phyloP scores from a whole-genome alignment of 78 protist genomes.

The Tieghemostelium lacteum region DNA sequence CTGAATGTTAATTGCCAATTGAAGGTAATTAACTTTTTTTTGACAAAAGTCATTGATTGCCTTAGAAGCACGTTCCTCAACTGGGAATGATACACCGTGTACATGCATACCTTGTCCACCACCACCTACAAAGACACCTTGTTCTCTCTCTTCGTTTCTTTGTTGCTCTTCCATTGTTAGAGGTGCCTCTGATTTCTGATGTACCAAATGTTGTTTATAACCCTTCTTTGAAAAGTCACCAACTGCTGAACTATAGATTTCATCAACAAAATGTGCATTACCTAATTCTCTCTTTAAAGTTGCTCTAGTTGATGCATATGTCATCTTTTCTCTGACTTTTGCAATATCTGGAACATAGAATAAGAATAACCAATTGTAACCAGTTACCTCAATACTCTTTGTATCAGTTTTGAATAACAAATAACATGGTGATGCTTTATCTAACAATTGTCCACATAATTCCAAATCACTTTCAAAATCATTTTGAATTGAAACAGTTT shows the following conservation, averaged over 20 bases:
- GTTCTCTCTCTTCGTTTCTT: conserved; percentile 68
- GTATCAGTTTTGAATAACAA: conserved; percentile 29
- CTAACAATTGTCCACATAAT: conserved; percentile 7
- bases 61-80: conserved; percentile 35
- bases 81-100: conserved; percentile 85
- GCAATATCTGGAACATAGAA: conserved; percentile 78
- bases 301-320: conserved; percentile 80
- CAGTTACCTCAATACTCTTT: conserved; percentile 44
- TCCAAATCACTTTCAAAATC: conserved; percentile 55
- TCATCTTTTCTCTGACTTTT: conserved; percentile 84
- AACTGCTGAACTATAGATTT: conserved; percentile 63
- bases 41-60: conserved; percentile 47
- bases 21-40: conserved; percentile 41
- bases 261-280: conserved; percentile 66
- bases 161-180: conserved; percentile 74
- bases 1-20: conserved; percentile 50
- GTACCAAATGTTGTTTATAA: conserved; percentile 31
- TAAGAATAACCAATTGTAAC: conserved; percentile 69
- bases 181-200: conserved; percentile 79
- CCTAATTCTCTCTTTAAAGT: conserved; percentile 79
- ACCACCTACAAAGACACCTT: conserved; percentile 70
- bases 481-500: neutral
- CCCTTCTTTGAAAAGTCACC: conserved; percentile 78
- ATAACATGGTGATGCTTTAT: conserved; percentile 46
- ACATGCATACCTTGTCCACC: conserved; percentile 75